Evolutionary conservation across 768 basidiomycete species (phyloP).

Genomic region (Cystofilobasidium ferigula): DNA sequence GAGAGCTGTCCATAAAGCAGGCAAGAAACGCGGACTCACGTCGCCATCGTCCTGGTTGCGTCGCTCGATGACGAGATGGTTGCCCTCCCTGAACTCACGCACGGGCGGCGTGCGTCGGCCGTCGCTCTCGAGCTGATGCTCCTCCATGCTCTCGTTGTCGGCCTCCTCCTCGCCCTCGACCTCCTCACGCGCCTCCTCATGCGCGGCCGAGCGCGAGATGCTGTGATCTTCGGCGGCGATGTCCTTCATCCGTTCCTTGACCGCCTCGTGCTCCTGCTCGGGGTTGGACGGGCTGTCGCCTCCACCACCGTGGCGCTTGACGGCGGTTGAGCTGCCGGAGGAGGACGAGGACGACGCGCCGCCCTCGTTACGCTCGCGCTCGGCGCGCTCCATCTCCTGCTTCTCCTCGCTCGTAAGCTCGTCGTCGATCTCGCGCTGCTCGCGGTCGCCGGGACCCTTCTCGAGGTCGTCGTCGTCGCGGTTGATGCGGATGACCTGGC

Average conservation of each 20-base stretch:
- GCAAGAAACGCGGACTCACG: constrained; percentile 32
- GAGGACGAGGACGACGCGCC: background rate
- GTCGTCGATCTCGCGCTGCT: constrained; percentile 1
- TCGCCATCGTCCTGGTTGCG: constrained; percentile 47
- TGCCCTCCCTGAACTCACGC: constrained; percentile 62
- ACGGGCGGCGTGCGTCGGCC: constrained; percentile 34
- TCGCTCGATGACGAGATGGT: constrained; percentile 55
- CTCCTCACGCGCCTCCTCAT: constrained; percentile 11
- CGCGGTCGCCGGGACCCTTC: background rate
- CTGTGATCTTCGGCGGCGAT: background rate
- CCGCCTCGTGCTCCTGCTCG: background rate
- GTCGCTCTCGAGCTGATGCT: constrained; percentile 25
- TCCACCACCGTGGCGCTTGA: background rate
- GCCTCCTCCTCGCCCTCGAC: constrained; percentile 26
- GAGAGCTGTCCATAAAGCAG: background rate
- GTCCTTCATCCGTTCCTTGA: background rate
- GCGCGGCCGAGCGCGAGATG: background rate
- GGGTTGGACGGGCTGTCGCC: background rate
- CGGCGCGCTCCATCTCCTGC: constrained; percentile 8
- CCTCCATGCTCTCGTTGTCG: constrained; percentile 26
- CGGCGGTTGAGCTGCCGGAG: background rate
- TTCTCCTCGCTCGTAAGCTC: background rate
- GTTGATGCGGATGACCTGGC: constrained; percentile 74
- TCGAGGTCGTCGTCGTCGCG: constrained; percentile 47
- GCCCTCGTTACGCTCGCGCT: constrained; percentile 1